Evolutionary conservation across 768 basidiomycete genomes (phyloP).

Genomic region (Rhodotorula graminis): DNA sequence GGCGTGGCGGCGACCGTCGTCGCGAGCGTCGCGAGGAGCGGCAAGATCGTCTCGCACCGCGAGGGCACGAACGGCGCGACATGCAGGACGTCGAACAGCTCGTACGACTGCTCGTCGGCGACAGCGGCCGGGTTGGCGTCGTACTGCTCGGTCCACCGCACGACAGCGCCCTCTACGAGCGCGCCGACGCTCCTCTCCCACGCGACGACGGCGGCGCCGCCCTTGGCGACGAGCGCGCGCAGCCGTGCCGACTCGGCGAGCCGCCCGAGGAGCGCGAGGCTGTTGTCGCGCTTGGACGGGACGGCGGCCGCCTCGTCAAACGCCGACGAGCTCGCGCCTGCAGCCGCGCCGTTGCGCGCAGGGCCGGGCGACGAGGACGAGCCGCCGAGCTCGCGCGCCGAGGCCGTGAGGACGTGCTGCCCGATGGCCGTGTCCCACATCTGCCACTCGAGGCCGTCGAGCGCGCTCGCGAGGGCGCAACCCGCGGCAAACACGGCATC

Average conservation of each 20-base stretch:
- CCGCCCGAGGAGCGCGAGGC: constrained; percentile 45
- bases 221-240: constrained; percentile 17
- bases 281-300: constrained; percentile 44
- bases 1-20: constrained; percentile 29
- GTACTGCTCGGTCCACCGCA: constrained; percentile 8
- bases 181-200: constrained; percentile 26
- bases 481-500: constrained; percentile 42
- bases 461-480: constrained; percentile 17
- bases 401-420: constrained; percentile 18
- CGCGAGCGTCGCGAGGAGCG: constrained; percentile 23
- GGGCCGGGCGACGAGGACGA: neutral
- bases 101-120: constrained; percentile 20
- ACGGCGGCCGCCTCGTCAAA: constrained; percentile 42
- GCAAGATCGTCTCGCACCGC: constrained; percentile 10
- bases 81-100: constrained; percentile 30
- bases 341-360: neutral
- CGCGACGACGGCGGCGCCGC: constrained; percentile 7
- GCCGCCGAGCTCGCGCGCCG: constrained; percentile 31
- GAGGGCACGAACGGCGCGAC: constrained; percentile 30
- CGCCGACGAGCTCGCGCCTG: no score
- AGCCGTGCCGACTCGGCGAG: constrained; percentile 45
- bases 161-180: constrained; percentile 1
- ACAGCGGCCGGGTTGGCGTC: neutral
- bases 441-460: constrained; percentile 21
- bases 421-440: constrained; percentile 21